Percentiles rank a stretch among this genome's conserved stretches.
phyloP scores from a whole-genome alignment of 805 yeast species.

The Candida coleopterorum region DNA sequence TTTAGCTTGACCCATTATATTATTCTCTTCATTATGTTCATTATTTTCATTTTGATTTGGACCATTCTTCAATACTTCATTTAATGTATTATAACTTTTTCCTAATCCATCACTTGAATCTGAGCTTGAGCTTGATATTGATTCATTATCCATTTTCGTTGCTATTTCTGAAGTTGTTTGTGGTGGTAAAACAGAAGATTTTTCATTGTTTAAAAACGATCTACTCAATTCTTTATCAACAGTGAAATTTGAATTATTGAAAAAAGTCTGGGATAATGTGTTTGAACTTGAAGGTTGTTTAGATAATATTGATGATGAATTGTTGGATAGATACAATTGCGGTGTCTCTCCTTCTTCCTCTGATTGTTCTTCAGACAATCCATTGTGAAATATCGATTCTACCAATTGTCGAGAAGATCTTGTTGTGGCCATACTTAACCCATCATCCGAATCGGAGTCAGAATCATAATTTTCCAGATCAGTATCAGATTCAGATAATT shows the following conservation, averaged over 20 bases:
- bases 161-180: constrained; percentile 40
- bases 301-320: constrained; percentile 24
- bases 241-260: constrained; percentile 15
- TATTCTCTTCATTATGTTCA: constrained; percentile 11
- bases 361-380: background rate
- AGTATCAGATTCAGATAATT: constrained; percentile 6
- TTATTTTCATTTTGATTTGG: constrained; percentile 40
- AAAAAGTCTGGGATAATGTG: constrained; percentile 35
- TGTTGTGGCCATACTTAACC: constrained; percentile 35
- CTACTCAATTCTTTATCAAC: constrained; percentile 8
- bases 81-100: constrained; percentile 40
- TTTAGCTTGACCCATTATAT: constrained; percentile 32
- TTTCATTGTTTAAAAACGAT: constrained; percentile 10
- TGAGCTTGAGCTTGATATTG: constrained; percentile 27
- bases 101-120: constrained; percentile 21
- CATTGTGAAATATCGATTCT: constrained; percentile 31
- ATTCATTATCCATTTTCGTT: constrained; percentile 18
- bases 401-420: constrained; percentile 40
- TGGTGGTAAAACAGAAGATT: constrained; percentile 39
- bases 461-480: constrained; percentile 5
- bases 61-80: constrained; percentile 48
- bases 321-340: constrained; percentile 19
- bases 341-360: constrained; percentile 13
- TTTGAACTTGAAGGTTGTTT: constrained; percentile 39
- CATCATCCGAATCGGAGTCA: constrained; percentile 24